Evolutionary conservation across 1,284 basidiomycete species (phyloP), one percentile per base, ranked within the genome.

Genomic region (Ustilago trichophora): DNA sequence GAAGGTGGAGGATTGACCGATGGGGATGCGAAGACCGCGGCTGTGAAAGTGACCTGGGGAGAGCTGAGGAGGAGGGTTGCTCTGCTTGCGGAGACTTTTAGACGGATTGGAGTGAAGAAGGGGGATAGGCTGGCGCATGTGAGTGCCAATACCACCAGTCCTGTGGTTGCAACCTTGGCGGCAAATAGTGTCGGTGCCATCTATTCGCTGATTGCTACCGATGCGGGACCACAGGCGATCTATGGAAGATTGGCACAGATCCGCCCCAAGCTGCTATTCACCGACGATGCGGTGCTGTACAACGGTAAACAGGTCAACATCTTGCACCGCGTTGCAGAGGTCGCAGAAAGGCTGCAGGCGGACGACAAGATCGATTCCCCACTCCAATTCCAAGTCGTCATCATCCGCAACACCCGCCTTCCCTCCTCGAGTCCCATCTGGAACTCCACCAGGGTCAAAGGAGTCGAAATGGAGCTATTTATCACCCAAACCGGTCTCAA

Each of bases 191-290:
- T 72, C 4, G 70, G 66, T 15, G 70, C 70, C n/a, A 70, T 72
- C 52, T 72, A 66, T 42, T 64, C 59, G 33, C 50, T 66, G n/a
- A 63, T 69, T 32, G 66, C 70, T 2, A 72, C 70, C 32, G 70
- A 72, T 44, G 59, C 65, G 1, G 70, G 70, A 9, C 58, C 63
- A 4, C 47, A 65, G 16, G 65, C 70, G 6, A 63, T 72, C 35
- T 58, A 76, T 66, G 72, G 57, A 52, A 21, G 78, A 47, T 51
- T 73, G 19, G 40, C 60, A 19, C 69, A 77, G 59, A 80, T 83
- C 49, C 50, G 78, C 42, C 82, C 82, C 16, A 81, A 79, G 40
- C 73, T 82, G 6, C 72, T 83, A 18, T 75, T 83, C 42, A 76
- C 80, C 7, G 78, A 81, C 52, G 82, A 83, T 52, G 52, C 40